Conservation (phyloP, 2,329 filamentous ascomycete genomes). For the Akanthomyces uredinophilus region DNA sequence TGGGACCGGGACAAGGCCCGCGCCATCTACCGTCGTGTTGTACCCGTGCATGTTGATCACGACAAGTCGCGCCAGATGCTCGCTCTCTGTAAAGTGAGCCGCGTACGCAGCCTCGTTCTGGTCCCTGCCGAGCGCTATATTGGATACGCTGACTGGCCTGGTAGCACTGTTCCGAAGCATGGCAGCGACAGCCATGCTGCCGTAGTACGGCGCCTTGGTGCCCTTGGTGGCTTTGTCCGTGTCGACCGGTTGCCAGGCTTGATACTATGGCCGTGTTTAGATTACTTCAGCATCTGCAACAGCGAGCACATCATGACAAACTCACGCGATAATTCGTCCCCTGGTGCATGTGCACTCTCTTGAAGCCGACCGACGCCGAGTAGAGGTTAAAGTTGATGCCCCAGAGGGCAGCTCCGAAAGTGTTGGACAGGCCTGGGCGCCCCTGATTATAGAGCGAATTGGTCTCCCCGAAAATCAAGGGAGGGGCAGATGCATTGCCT, state of each 20-base stretch:
- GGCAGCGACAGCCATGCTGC: conserved; percentile 31
- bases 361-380: conserved; percentile 50
- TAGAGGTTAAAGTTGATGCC: conserved; percentile 57
- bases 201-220: conserved; percentile 63
- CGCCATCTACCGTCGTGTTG: conserved; percentile 49
- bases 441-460: conserved; percentile 62
- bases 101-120: conserved; percentile 49
- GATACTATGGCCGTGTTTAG: conserved; percentile 34
- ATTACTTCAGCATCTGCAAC: not conserved
- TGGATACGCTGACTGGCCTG: conserved; percentile 39
- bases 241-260: conserved; percentile 53
- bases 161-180: conserved; percentile 37
- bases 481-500: conserved; percentile 26
- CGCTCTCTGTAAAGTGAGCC: conserved; percentile 35
- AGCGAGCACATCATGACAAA: not conserved
- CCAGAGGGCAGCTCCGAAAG: conserved; percentile 64
- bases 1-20: conserved; percentile 21
- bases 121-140: conserved; percentile 37
- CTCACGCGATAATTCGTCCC: conserved; percentile 53
- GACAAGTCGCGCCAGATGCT: conserved; percentile 41
- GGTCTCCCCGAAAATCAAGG: conserved; percentile 55
- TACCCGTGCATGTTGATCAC: conserved; percentile 55
- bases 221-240: conserved; percentile 45
- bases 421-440: conserved; percentile 55
- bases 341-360: conserved; percentile 58